Percentiles rank a stretch among this genome's conserved stretches.
Evolutionary conservation across 805 yeast species (phyloP).

Genomic region (Sugiyamaella mastotermitis): DNA sequence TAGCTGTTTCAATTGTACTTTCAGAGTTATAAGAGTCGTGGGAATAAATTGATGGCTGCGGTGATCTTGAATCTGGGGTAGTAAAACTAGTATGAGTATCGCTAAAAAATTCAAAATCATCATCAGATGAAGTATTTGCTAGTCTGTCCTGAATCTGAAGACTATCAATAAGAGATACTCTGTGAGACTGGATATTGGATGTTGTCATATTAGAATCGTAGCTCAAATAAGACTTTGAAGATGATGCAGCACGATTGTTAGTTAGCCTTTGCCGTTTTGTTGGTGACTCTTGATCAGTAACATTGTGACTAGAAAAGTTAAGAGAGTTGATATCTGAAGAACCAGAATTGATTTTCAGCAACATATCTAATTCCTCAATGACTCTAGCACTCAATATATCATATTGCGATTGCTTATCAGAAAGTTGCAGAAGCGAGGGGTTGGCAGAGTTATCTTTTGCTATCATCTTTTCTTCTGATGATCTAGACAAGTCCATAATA

Average conservation of each 20-base stretch:
- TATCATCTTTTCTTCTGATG: not conserved
- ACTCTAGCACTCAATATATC: conserved; percentile 30
- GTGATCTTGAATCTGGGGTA: not conserved
- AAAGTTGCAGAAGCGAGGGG: not conserved
- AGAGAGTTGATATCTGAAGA: not conserved
- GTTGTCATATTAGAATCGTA: too few species aligned
- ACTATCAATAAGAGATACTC: conserved; percentile 14
- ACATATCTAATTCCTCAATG: conserved; percentile 25
- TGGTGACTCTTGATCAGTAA: conserved; percentile 9
- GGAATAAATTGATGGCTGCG: conserved; percentile 3
- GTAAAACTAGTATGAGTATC: conserved; percentile 3
- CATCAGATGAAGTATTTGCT: conserved; percentile 13
- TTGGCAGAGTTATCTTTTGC: not conserved
- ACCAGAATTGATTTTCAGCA: conserved; percentile 10
- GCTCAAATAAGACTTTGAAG: too few species aligned
- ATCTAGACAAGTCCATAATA: not conserved
- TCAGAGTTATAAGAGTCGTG: conserved; percentile 30
- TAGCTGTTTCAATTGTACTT: not conserved
- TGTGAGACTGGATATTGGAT: not conserved
- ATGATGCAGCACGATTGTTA: not conserved
- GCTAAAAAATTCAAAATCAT: not conserved
- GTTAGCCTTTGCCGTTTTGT: conserved; percentile 9
- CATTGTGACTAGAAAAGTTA: not conserved
- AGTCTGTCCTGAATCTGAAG: conserved; percentile 13
- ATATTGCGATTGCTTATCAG: conserved; percentile 13